Percentiles rank a stretch among this genome's conserved stretches.
Evolutionary conservation across 768 basidiomycete species (phyloP).

Genomic region (Lactifluus hygrophoroides): DNA sequence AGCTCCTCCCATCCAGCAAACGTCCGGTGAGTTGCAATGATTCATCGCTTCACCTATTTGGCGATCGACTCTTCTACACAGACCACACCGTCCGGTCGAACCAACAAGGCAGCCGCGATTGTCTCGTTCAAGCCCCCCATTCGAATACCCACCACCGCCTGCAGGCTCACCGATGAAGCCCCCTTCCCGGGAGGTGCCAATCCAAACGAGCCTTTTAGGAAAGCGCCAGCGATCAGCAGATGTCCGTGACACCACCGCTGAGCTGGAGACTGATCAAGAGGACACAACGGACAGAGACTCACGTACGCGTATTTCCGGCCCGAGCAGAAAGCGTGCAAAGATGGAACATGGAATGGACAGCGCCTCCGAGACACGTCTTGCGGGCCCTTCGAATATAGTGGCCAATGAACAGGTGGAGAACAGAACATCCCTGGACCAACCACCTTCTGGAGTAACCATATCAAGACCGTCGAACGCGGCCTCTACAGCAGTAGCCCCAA

Average conservation of each 20-base stretch:
- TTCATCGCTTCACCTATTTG: not conserved
- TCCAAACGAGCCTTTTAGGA: conserved; percentile 43
- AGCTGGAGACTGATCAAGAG: conserved; percentile 37
- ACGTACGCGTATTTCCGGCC: conserved; percentile 34
- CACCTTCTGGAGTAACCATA: not conserved
- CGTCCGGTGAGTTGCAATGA: conserved; percentile 3
- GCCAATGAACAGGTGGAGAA: not conserved
- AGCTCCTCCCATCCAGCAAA: conserved; percentile 4
- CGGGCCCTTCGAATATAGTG: conserved; percentile 7
- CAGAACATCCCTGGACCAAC: not conserved
- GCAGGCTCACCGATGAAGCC: conserved; percentile 17
- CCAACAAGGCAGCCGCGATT: not conserved
- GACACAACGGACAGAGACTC: conserved; percentile 31
- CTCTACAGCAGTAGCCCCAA: not conserved
- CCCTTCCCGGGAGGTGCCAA: conserved; percentile 29
- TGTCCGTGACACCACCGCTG: conserved; percentile 34
- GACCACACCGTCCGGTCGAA: conserved; percentile 4
- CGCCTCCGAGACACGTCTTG: conserved; percentile 13
- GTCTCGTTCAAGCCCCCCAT: conserved; percentile 14
- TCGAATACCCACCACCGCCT: conserved; percentile 20
- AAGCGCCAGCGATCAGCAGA: conserved; percentile 54
- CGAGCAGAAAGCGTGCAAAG: conserved; percentile 47
- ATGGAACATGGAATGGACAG: conserved; percentile 22
- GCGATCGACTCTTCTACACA: not conserved
- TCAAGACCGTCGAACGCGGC: not conserved